phyloP scores from a whole-genome alignment of 768 basidiomycete genomes.

The Lyophyllum decastes region DNA sequence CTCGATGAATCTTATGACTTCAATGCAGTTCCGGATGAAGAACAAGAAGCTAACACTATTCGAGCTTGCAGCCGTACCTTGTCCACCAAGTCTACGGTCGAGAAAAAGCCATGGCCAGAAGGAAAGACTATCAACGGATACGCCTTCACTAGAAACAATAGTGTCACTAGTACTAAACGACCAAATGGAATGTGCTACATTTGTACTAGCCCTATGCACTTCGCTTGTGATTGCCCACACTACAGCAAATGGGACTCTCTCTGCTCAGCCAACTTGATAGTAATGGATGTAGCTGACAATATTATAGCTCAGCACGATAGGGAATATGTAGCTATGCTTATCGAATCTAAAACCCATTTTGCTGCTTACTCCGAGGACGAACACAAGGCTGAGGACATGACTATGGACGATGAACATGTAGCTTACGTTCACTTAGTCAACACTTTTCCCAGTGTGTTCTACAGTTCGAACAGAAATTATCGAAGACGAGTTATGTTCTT shows the following conservation, averaged over 20 bases:
- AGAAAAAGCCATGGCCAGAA: not conserved
- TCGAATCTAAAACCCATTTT: slow-evolving; percentile 8
- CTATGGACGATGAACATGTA: too few relatives aligned
- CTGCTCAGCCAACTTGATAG: slow-evolving; percentile 1
- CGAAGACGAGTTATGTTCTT: not conserved
- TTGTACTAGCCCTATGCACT: slow-evolving; percentile 23
- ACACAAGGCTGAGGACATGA: not conserved
- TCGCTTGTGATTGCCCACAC: slow-evolving; percentile 20
- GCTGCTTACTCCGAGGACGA: slow-evolving; percentile 1
- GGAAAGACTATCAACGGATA: not conserved
- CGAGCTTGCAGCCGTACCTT: not conserved
- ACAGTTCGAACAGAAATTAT: not conserved
- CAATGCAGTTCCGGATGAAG: not conserved
- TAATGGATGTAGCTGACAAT: not conserved
- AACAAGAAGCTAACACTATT: not conserved
- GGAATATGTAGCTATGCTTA: slow-evolving; percentile 18
- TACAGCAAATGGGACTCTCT: slow-evolving; percentile 15
- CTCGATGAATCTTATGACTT: not conserved
- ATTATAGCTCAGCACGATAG: not conserved
- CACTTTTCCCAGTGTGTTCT: not conserved
- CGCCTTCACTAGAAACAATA: not conserved
- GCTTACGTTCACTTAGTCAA: not conserved
- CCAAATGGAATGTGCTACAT: slow-evolving; percentile 17
- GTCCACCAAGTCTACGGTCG: slow-evolving; percentile 1
- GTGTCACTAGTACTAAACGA: not conserved